Evolutionary conservation across 768 basidiomycete genomes (phyloP).

Genomic region (Naganishia friedmannii): DNA sequence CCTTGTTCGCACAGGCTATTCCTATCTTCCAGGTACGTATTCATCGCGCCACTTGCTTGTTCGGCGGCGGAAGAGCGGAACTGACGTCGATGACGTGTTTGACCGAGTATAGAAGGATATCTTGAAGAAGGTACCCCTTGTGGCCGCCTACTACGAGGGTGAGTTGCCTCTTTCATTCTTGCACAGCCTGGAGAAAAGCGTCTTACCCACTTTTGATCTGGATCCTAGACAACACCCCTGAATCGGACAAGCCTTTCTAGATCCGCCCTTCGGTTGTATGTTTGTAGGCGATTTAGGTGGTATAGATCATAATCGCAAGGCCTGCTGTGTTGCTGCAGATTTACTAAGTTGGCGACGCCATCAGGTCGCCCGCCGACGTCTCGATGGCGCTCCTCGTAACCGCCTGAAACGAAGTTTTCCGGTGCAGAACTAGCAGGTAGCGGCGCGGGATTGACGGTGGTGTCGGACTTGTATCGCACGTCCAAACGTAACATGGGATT

Average conservation of each 20-base stretch:
- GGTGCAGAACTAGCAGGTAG: too few relatives aligned
- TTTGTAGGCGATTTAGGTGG: background rate
- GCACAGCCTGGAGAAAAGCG: background rate
- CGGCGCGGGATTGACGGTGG: too few relatives aligned
- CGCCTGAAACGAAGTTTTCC: background rate
- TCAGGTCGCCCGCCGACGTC: background rate
- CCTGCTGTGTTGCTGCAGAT: background rate
- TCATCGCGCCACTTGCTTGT: background rate
- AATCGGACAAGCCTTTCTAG: conserved; percentile 50
- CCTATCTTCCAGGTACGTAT: conserved; percentile 39
- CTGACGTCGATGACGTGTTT: background rate
- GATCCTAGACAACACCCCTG: conserved; percentile 43
- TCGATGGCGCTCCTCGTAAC: background rate
- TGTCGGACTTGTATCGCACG: too few relatives aligned
- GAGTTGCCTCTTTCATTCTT: conserved; percentile 1
- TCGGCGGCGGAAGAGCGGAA: background rate
- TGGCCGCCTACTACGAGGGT: conserved; percentile 41
- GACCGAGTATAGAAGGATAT: conserved; percentile 40
- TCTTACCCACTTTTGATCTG: conserved; percentile 4
- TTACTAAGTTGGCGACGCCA: background rate
- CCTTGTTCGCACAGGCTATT: conserved; percentile 43
- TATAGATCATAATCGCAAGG: conserved; percentile 2
- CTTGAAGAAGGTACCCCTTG: conserved; percentile 45
- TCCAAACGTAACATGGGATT: too few relatives aligned
- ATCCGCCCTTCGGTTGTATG: conserved; percentile 15